phyloP scores from a whole-genome alignment of 805 yeast genomes.

The Wickerhamiella spandovensis region DNA sequence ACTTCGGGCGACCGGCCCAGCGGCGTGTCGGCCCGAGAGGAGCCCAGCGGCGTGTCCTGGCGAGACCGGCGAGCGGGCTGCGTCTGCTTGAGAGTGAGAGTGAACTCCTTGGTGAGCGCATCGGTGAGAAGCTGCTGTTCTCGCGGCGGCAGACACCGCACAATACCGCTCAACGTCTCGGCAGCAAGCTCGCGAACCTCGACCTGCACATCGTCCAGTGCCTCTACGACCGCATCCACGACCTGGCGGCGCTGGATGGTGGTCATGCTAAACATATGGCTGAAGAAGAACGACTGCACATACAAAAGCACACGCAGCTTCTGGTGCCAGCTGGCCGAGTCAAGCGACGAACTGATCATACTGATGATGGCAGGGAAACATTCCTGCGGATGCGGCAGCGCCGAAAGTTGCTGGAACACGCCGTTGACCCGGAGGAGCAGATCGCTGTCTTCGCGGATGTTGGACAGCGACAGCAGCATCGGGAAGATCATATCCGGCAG shows the following conservation, averaged over 20 bases:
- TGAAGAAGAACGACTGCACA: constrained; percentile 56
- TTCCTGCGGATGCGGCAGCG: constrained; percentile 31
- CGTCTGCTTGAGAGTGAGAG: constrained; percentile 24
- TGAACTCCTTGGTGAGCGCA: constrained; percentile 32
- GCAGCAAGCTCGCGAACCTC: constrained; percentile 70
- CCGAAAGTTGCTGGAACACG: constrained; percentile 34
- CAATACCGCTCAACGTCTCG: constrained; percentile 60
- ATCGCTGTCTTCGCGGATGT: constrained; percentile 70
- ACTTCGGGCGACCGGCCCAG: constrained; percentile 10
- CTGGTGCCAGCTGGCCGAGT: constrained; percentile 43
- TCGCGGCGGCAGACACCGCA: constrained; percentile 45
- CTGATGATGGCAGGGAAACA: constrained; percentile 31
- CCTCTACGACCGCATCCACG: constrained; percentile 36
- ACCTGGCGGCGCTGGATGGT: constrained; percentile 35
- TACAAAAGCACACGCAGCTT: constrained; percentile 52
- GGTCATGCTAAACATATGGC: constrained; percentile 45
- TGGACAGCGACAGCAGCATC: constrained; percentile 47
- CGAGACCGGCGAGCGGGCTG: background rate
- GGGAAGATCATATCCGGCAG: constrained; percentile 48
- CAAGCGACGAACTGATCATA: constrained; percentile 2
- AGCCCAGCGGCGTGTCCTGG: background rate
- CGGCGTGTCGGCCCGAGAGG: background rate
- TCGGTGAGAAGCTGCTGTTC: constrained; percentile 29
- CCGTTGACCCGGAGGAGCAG: constrained; percentile 31
- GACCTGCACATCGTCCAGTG: constrained; percentile 49